Percentiles rank a stretch among this genome's conserved stretches.
phyloP scores from a whole-genome alignment of 805 yeast species.

The Barnettozyma californica region DNA sequence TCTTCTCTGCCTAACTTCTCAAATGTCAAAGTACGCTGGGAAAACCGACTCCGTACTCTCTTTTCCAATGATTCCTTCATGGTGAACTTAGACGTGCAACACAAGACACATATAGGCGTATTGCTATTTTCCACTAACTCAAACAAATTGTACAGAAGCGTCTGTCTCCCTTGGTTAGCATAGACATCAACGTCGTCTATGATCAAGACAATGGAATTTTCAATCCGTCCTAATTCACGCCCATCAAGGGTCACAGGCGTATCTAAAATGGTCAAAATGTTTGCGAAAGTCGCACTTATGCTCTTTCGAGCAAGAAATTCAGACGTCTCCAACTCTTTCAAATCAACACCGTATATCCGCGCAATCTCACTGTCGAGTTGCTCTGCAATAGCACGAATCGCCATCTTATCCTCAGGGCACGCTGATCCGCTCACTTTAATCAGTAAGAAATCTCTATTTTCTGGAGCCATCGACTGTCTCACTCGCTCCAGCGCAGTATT shows the following conservation, averaged over 20 bases:
- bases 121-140: slow-evolving; percentile 73
- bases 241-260: slow-evolving; percentile 21
- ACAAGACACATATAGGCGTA: slow-evolving; percentile 75
- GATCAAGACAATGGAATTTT: slow-evolving; percentile 59
- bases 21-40: slow-evolving; percentile 67
- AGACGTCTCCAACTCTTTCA: slow-evolving; percentile 19
- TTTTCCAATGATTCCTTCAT: slow-evolving; percentile 82
- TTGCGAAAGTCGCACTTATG: slow-evolving; percentile 55
- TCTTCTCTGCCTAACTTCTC: slow-evolving; percentile 41
- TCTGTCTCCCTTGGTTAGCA: slow-evolving; percentile 69
- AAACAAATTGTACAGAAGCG: slow-evolving; percentile 79
- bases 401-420: slow-evolving; percentile 70
- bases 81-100: slow-evolving; percentile 69
- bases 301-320: slow-evolving; percentile 46
- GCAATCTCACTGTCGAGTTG: slow-evolving; percentile 58
- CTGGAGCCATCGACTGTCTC: slow-evolving; percentile 29
- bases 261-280: slow-evolving; percentile 49
- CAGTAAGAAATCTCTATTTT: slow-evolving; percentile 46
- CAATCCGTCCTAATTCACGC: slow-evolving; percentile 12
- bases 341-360: slow-evolving; percentile 25
- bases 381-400: slow-evolving; percentile 79
- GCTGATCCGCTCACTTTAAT: slow-evolving; percentile 64
- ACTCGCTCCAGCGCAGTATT: slow-evolving; percentile 42
- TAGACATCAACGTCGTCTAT: slow-evolving; percentile 84
- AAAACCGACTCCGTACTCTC: slow-evolving; percentile 84